Base-by-base conservation (phyloP, 2,329 filamentous ascomycete species). In the Fusarium mexicanum region DNA sequence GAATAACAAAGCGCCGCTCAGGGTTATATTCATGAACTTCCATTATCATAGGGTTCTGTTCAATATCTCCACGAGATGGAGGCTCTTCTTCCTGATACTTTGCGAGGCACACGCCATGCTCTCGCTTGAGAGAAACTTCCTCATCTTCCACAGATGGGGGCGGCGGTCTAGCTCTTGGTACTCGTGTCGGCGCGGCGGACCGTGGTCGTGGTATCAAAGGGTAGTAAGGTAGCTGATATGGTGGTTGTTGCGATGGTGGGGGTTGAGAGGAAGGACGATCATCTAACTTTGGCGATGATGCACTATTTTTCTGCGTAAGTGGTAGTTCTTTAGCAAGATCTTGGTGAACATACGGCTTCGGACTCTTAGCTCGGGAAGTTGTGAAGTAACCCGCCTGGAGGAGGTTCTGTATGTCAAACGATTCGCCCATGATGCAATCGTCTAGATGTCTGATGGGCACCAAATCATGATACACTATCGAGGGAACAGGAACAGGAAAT, bases 121-220 rank as follows among this genome's bases (percentile, higher is more conserved):
- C 93, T 79, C 87, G 90, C 11, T 87, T 88, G 43, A 94, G 81
- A 13, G 92, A 89, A 20, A 85, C 86, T 22, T 80, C 83, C 80
- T 94, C 93, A 79, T 95, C 92, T 80, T 95, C 93, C 54, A 92
- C 91, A 41, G 82, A 90, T 8, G 92, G 91, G 24, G 86, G 85
- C 4, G 92, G 92, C 11, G 92, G 91, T 79, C 85, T 86, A 69
- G 80, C 77, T 62, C 72, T 81, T 48, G 78, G 63, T 44, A 62
- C 53, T 48, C 75, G 75, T 50, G 69, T 48, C 48, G 64, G 61
- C 20, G 61, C 47, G 31, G 69, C 53, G 38, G 77, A 74, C 35
- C 68, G 70, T 16, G 68, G 53, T 24, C 75, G 73, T 20, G 73
- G 48, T 48, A 68, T 60, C 63, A 72, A 46, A 50, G 69, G 47